Conservation (phyloP, 441 rosid species). For the Populus tomentosa region DNA sequence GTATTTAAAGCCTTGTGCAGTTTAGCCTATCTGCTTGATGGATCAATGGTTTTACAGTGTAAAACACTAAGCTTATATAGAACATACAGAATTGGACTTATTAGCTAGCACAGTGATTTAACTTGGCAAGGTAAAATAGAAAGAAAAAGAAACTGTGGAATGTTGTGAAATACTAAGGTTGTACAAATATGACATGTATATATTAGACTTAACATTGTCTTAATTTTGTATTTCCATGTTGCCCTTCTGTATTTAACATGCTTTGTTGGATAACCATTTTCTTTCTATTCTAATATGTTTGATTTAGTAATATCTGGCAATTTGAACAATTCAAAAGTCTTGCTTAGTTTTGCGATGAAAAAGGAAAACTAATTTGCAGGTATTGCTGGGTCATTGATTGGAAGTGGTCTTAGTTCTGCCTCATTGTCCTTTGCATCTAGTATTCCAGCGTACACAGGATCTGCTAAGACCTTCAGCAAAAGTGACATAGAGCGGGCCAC, state of each 20-base stretch:
- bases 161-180: background rate
- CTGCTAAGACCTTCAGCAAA: conserved; percentile 78
- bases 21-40: background rate
- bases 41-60: background rate
- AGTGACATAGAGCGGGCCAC: conserved; percentile 82
- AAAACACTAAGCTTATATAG: background rate
- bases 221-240: background rate
- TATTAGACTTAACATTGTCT: background rate
- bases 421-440: conserved; percentile 90
- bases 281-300: background rate
- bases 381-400: conserved; percentile 51
- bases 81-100: background rate
- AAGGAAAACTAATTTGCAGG: conserved; percentile 35
- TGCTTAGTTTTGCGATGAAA: background rate
- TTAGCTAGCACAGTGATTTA: background rate
- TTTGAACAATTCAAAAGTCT: background rate
- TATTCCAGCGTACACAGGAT: conserved; percentile 71
- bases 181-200: background rate
- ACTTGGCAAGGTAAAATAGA: background rate
- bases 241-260: background rate
- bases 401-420: conserved; percentile 69
- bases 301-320: conserved; percentile 1
- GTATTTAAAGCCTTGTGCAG: background rate
- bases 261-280: conserved; percentile 1
- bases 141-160: background rate